These are phyloP conservation scores for Xylaria nigripes DNA, from an alignment of 495 filamentous ascomycete species.

Conservation along the genomic window DNA sequence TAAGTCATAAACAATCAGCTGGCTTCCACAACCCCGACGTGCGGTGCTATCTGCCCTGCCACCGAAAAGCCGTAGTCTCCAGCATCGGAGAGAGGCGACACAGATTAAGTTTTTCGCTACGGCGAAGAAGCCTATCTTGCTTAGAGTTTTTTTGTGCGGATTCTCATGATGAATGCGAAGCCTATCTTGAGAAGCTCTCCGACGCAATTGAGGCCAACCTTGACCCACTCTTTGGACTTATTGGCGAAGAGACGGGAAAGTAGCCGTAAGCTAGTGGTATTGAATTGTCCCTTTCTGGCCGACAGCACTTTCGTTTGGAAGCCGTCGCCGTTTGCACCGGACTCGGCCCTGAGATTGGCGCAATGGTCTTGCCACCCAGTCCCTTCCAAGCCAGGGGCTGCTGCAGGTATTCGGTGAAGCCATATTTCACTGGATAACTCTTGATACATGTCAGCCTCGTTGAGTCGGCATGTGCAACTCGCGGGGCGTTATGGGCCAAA, in stretches of 20 bases:
- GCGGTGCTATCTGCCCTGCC: conserved; percentile 44
- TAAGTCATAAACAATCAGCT: conserved; percentile 44
- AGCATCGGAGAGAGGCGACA: conserved; percentile 41
- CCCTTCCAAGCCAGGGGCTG: conserved; percentile 51
- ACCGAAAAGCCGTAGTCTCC: conserved; percentile 44
- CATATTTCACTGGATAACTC: too few relatives aligned
- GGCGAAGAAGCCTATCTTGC: conserved; percentile 43
- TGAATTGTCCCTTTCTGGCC: conserved; percentile 31
- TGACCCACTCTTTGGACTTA: conserved; percentile 40
- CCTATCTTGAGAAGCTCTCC: conserved; percentile 37
- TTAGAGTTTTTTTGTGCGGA: conserved; percentile 43
- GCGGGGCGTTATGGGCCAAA: too few relatives aligned
- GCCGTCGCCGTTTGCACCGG: conserved; percentile 49
- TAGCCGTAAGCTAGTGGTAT: conserved; percentile 19
- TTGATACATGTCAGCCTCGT: too few relatives aligned
- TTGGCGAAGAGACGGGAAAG: conserved; percentile 53
- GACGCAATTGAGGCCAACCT: conserved; percentile 37
- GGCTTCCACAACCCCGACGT: conserved; percentile 22
- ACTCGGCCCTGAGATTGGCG: conserved; percentile 47
- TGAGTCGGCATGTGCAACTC: too few relatives aligned
- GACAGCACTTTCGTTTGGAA: conserved; percentile 50
- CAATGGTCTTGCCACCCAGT: conserved; percentile 48
- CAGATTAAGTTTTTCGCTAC: conserved; percentile 45
- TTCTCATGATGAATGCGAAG: conserved; percentile 42
- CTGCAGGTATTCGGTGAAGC: too few relatives aligned